Percentiles rank a stretch among this genome's conserved stretches.
Conservation (phyloP, 2,329 filamentous ascomycete genomes). For the Paramyrothecium sp. region DNA sequence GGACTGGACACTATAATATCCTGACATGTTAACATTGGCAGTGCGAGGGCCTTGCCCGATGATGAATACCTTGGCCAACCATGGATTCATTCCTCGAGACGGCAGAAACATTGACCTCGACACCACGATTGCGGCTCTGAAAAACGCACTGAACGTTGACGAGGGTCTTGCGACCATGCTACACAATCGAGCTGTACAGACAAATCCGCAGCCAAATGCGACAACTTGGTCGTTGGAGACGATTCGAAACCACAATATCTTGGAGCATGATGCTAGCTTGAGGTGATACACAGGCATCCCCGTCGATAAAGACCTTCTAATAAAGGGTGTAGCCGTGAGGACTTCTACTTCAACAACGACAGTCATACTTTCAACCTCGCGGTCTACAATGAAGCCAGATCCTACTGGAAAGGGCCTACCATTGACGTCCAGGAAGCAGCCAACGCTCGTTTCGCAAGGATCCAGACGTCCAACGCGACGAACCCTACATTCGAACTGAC, state of each 20-base stretch:
- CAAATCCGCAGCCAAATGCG: slow-evolving; percentile 42
- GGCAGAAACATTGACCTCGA: slow-evolving; percentile 39
- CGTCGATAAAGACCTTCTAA: not conserved
- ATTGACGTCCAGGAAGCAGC: slow-evolving; percentile 41
- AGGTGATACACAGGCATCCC: too few relatives aligned
- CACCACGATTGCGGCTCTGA: slow-evolving; percentile 35
- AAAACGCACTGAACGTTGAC: slow-evolving; percentile 41
- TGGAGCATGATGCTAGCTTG: slow-evolving; percentile 49
- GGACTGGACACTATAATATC: too few relatives aligned
- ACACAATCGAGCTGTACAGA: slow-evolving; percentile 38
- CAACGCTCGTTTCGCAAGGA: slow-evolving; percentile 42
- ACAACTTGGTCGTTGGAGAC: slow-evolving; percentile 26
- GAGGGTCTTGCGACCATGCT: slow-evolving; percentile 34
- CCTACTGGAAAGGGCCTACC: slow-evolving; percentile 42
- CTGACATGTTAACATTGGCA: slow-evolving; percentile 11
- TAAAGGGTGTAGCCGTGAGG: slow-evolving; percentile 33
- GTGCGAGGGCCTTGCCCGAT: slow-evolving; percentile 47
- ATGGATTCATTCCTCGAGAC: slow-evolving; percentile 39
- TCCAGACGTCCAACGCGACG: slow-evolving; percentile 38
- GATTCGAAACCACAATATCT: slow-evolving; percentile 46
- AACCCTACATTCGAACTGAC: slow-evolving; percentile 51
- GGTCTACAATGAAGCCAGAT: slow-evolving; percentile 42
- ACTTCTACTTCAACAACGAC: slow-evolving; percentile 46
- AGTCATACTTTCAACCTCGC: slow-evolving; percentile 51
- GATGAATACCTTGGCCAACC: slow-evolving; percentile 35